phyloP scores from a whole-genome alignment of 2,329 filamentous ascomycete species.

The Fonsecaea multimorphosa region DNA sequence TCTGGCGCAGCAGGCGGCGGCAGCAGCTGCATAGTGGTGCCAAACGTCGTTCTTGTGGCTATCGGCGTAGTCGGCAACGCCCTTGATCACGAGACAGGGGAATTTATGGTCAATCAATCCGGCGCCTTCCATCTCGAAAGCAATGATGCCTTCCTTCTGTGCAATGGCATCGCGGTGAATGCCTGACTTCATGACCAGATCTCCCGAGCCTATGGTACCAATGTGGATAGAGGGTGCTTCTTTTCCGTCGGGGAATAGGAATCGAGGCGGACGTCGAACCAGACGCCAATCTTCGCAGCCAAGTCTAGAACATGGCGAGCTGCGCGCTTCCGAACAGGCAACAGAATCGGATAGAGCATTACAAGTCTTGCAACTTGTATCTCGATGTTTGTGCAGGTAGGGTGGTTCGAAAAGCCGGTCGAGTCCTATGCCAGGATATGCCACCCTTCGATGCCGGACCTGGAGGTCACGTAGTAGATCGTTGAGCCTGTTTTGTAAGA shows the following conservation, averaged over 20 bases:
- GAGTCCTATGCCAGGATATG: conserved; percentile 3
- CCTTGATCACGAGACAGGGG: conserved; percentile 36
- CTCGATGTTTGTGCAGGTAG: conserved; percentile 11
- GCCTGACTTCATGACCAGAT: conserved; percentile 51
- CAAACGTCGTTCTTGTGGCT: conserved; percentile 37
- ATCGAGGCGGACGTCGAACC: conserved; percentile 29
- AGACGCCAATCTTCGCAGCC: conserved; percentile 29
- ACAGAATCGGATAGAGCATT: not conserved
- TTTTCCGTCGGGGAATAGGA: conserved; percentile 20
- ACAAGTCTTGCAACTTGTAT: conserved; percentile 7
- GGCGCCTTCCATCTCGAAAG: conserved; percentile 40
- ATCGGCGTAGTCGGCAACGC: conserved; percentile 38
- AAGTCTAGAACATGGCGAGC: conserved; percentile 7
- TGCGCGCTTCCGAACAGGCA: not conserved
- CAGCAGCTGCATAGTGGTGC: conserved; percentile 34
- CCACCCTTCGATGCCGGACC: not conserved
- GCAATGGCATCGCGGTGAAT: conserved; percentile 47
- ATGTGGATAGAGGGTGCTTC: conserved; percentile 45
- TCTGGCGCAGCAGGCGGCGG: conserved; percentile 33
- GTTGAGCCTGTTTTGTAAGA: not conserved
- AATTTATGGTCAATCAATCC: conserved; percentile 36
- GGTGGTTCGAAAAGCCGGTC: conserved; percentile 3
- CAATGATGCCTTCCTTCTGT: conserved; percentile 31
- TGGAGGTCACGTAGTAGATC: not conserved
- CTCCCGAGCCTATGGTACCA: conserved; percentile 49